Base-by-base conservation (phyloP, 805 yeast species). In the Myxozyma mucilagina region DNA sequence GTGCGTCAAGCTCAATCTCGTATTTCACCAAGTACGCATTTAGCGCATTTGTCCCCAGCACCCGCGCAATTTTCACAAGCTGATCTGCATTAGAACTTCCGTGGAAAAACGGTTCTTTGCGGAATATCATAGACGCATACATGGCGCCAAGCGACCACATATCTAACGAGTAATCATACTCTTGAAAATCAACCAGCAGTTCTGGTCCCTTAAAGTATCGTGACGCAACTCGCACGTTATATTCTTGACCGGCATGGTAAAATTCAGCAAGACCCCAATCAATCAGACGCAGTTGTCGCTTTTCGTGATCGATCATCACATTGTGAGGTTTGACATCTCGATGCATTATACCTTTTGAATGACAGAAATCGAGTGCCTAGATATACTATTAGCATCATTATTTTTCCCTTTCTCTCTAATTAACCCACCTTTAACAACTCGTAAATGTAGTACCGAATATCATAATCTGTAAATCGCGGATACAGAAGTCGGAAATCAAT, bases 241-340 rank as follows among this genome's bases (percentile, higher is more conserved):
- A 92, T 69, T 90, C 96, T 72, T 84, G 87, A 13, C 90, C 90
- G 29, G 90, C 85, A 72, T 92, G 97, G 71, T 91, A 91, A 72
- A 90, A 91, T 73, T 92, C 97, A 8, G 97, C 97, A 55, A 92
- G 77, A 7, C 97, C 97, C 97, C 97, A 92, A 75, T 92, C 97
- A 57, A 92, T 91, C 66, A 91, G 81, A 65, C 96, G 82, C 68
- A 92, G 76, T 70, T 84, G 73, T 77, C 84, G 66, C 64, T 80
- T 81, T 62, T 80, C 77, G 57, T 89, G 97, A 74, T 92, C 97
- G 68, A 92, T 92, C 97, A 92, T 92, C 65, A 92, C 89, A 74
- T 92, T 92, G 70, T 92, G 96, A 10, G 97, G 97, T 74, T 92
- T 92, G 58, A 92, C 97, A 75, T 92, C 97, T 72, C 97, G 81